Base-by-base conservation (phyloP, 331 rosid species). In the Arachis monticola region DNA sequence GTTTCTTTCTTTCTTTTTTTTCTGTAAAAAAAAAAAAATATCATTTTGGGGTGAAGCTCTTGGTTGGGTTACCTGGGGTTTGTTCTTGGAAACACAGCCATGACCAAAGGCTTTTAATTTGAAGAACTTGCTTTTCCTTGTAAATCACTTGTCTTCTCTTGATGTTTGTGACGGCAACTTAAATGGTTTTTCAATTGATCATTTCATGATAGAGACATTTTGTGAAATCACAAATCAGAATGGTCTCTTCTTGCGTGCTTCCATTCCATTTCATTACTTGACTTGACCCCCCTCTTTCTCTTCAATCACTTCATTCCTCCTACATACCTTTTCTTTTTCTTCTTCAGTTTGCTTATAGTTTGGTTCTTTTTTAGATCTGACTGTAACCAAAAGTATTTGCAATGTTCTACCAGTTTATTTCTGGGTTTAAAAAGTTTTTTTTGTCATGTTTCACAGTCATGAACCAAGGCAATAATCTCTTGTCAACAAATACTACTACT, bases 301-400 rank as follows among this genome's bases (percentile, higher is more conserved):
- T 81, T 76, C 79, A 71, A 72, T 81, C 74, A 52, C 75, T 77
- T 81, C 71, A 41, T 1, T 27, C 63, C 53, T 11, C 52, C 62
- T 47, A 10, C 52, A 55, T 47, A 41, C 4, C 44, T 0, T 41
- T 76, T 67, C 31, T 66, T 60, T 60, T 32, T 32, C 2, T 64
- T 47, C 64, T 55, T 12, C 64, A 57, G 61, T 40, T 50, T 53
- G 8, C 6, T 70, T 45, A 55, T 46, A 14, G 47, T 2, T 50
- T 30, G 69, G 11, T 3, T 3, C 59, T 64, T 52, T 32, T 69
- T 67, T 76, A 60, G 81, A 77, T 82, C 87, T 82, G 62, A 76
- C 46, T 74, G 53, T 60, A 32, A 51, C 67, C 13, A 13, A 63
- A 58, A 41, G 17, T 41, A 32, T 32, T 32, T 42, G 59, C 68